Conservation (phyloP, 305 asterid species). For the Caryopteris hybrid region DNA sequence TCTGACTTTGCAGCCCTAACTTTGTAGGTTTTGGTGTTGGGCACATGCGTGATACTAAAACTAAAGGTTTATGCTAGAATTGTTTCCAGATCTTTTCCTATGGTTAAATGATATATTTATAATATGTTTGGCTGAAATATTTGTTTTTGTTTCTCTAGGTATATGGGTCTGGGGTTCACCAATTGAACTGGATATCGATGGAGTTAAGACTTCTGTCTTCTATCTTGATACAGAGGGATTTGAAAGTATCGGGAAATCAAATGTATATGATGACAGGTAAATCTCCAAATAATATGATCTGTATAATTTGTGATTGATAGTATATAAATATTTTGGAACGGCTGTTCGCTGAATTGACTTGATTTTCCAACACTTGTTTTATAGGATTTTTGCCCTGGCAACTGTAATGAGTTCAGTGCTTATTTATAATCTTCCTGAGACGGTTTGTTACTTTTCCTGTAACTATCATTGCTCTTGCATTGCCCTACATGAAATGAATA, state of each 20-base stretch:
- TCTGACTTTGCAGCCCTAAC: slow-evolving; percentile 20
- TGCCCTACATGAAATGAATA: not conserved
- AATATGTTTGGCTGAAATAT: slow-evolving; percentile 8
- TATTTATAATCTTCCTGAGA: slow-evolving; percentile 92
- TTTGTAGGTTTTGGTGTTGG: slow-evolving; percentile 98
- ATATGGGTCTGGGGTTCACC: slow-evolving; percentile 99
- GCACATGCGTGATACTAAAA: slow-evolving; percentile 97
- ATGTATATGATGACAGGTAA: slow-evolving; percentile 96
- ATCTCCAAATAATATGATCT: slow-evolving; percentile 11
- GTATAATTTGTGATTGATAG: not conserved
- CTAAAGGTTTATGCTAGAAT: slow-evolving; percentile 60
- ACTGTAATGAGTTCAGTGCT: slow-evolving; percentile 98
- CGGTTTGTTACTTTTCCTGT: slow-evolving; percentile 56
- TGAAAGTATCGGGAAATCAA: slow-evolving; percentile 98
- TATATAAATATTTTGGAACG: not conserved
- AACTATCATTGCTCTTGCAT: slow-evolving; percentile 8
- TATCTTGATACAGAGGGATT: slow-evolving; percentile 98
- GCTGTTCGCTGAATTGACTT: slow-evolving; percentile 6
- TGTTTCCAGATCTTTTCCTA: not conserved
- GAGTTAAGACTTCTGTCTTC: slow-evolving; percentile 88
- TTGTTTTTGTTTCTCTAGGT: slow-evolving; percentile 42
- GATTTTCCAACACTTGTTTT: slow-evolving; percentile 17
- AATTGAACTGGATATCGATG: slow-evolving; percentile 61
- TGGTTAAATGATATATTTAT: not conserved
- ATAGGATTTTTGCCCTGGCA: slow-evolving; percentile 95